Evolutionary conservation across 139 green algal genomes (phyloP), one percentile per base, ranked within the genome.

Genomic region (Tetraselmis striata): DNA sequence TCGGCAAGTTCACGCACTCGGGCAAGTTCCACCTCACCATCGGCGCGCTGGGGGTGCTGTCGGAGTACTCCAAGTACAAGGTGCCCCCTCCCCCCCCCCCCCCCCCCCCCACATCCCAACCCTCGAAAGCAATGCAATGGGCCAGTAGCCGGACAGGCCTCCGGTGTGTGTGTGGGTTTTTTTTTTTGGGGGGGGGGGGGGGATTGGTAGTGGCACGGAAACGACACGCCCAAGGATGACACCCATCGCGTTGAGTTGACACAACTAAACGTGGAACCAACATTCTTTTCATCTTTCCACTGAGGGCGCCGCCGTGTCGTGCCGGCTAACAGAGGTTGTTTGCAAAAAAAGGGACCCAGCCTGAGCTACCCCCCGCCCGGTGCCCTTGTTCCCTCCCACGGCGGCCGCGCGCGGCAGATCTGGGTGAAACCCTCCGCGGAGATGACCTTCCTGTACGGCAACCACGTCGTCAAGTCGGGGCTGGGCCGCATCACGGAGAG

Each of bases 361-460:
- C n/a, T n/a, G n/a, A n/a, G n/a, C n/a, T n/a, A n/a, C n/a, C n/a
- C n/a, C n/a, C n/a, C n/a, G n/a, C n/a, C n/a, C n/a, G n/a, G n/a
- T n/a, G n/a, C n/a, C n/a, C n/a, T n/a, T n/a, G n/a, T n/a, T n/a
- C n/a, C n/a, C n/a, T n/a, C n/a, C n/a, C n/a, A n/a, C n/a, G n/a
- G n/a, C n/a, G n/a, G n/a, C n/a, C n/a, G n/a, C 45, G 11, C 45
- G 18, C 45, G 79, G 75, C 90, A 98, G 95, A 90, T 99, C 2
- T 99, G 97, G 97, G 87, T 99, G 32, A 99, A 99, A 89, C 95
- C 97, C 0, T 95, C 94, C 2, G 86, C 93, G 2, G 97, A 99
- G 90, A 98, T 99, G 97, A 92, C 94, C 77, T 99, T 97, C 82
- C 91, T 99, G 83, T 99, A 99, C 81, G 97, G 97, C 83, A 99